These are phyloP conservation scores for Trypanosoma melophagium DNA, from an alignment of 208 protist species.

Conservation along the genomic window DNA sequence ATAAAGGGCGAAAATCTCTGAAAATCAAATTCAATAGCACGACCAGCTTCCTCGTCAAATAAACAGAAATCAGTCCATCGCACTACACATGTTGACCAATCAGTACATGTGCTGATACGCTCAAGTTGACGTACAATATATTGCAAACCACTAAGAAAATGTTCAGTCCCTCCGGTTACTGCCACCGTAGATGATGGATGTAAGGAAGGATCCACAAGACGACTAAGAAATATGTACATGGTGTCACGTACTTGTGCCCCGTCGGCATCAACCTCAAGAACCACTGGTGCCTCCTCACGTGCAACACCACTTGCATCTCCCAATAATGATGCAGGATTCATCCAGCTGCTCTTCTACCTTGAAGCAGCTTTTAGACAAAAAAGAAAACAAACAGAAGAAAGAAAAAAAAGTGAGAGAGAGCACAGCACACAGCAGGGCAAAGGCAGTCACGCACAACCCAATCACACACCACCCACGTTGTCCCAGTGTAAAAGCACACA, in stretches of 20 bases:
- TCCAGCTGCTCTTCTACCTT: conserved; percentile 20
- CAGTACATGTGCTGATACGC: conserved; percentile 74
- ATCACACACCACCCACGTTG: too few species aligned
- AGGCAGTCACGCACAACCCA: too few species aligned
- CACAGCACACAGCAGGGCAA: too few species aligned
- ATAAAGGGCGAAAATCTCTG: conserved; percentile 78
- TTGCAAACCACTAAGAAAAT: conserved; percentile 22
- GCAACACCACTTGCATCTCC: conserved; percentile 61
- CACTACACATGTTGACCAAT: conserved; percentile 84
- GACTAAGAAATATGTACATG: conserved; percentile 77
- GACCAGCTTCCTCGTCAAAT: conserved; percentile 74
- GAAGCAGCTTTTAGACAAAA: too few species aligned
- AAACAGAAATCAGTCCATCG: conserved; percentile 69
- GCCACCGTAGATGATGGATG: too few species aligned
- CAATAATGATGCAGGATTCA: conserved; percentile 50
- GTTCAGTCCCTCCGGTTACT: too few species aligned
- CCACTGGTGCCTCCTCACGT: conserved; percentile 42
- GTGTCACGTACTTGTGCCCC: conserved; percentile 74
- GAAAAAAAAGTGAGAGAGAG: too few species aligned
- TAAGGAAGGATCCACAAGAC: conserved; percentile 66
- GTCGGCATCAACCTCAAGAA: conserved; percentile 72
- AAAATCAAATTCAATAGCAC: conserved; percentile 78
- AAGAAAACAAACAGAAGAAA: conserved; percentile 15
- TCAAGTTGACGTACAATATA: conserved; percentile 77
- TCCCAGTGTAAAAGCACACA: too few species aligned